phyloP scores from a whole-genome alignment of 148 eudicot genomes.

The Rhododendron simsii region DNA sequence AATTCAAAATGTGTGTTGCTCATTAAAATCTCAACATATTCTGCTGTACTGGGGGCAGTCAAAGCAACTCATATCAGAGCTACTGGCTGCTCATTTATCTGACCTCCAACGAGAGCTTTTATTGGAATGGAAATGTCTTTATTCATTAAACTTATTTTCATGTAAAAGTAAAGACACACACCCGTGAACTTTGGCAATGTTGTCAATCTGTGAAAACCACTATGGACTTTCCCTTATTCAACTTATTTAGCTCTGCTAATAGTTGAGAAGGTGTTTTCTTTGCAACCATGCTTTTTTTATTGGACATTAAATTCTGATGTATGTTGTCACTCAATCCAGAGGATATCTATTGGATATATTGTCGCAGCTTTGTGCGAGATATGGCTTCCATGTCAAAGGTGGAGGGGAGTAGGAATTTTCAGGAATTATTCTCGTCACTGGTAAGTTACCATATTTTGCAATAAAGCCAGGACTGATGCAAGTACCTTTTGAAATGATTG shows the following conservation, averaged over 20 bases:
- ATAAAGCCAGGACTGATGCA: neutral
- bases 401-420: constrained; percentile 30
- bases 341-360: constrained; percentile 73
- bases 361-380: constrained; percentile 80
- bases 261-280: neutral
- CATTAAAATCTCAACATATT: neutral
- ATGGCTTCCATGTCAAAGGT: constrained; percentile 70
- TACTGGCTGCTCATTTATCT: neutral
- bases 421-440: constrained; percentile 64
- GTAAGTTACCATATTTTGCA: constrained; percentile 33
- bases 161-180: neutral
- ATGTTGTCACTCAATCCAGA: constrained; percentile 35
- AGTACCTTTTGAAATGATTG: neutral
- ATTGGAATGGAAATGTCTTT: neutral
- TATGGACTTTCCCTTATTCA: neutral
- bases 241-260: neutral
- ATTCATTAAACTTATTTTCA: neutral
- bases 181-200: neutral
- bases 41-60: neutral
- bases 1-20: neutral
- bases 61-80: constrained; percentile 7
- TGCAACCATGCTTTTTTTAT: neutral
- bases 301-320: neutral
- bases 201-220: neutral
- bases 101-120: constrained; percentile 1